Conservation (phyloP, 495 filamentous ascomycete genomes). For the Astrothelium subdiscretum region DNA sequence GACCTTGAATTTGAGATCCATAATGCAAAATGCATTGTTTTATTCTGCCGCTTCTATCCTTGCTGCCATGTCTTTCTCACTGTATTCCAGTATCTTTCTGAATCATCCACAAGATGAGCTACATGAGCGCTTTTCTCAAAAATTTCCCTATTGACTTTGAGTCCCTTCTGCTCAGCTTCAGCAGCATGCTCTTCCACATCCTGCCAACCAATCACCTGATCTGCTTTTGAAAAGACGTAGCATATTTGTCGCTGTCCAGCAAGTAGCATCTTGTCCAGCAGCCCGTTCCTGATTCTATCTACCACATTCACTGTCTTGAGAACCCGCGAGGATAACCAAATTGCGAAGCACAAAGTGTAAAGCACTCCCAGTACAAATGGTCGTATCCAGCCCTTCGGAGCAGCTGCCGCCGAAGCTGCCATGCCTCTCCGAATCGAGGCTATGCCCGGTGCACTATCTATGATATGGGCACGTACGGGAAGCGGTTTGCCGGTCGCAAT, state of each 20-base stretch:
- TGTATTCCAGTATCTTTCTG: not conserved
- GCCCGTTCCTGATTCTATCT: not conserved
- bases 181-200: not conserved
- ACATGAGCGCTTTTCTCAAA: conserved; percentile 1
- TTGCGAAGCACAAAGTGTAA: not conserved
- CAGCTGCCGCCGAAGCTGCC: not conserved
- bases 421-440: not conserved
- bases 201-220: not conserved
- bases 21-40: not conserved
- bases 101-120: not conserved
- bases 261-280: not conserved
- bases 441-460: not conserved
- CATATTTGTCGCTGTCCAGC: not conserved
- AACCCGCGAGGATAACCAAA: not conserved
- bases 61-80: not conserved
- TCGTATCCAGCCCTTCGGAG: not conserved
- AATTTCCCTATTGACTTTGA: not conserved
- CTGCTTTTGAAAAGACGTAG: not conserved
- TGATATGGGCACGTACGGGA: not conserved
- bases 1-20: no score
- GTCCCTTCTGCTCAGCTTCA: not conserved
- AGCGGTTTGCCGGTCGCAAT: not conserved
- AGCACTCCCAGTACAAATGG: not conserved
- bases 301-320: not conserved
- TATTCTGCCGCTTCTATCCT: not conserved